Evolutionary conservation across 257 asterid genomes (phyloP), one percentile per base, ranked within the genome.

Genomic region (Jasminum sambac): DNA sequence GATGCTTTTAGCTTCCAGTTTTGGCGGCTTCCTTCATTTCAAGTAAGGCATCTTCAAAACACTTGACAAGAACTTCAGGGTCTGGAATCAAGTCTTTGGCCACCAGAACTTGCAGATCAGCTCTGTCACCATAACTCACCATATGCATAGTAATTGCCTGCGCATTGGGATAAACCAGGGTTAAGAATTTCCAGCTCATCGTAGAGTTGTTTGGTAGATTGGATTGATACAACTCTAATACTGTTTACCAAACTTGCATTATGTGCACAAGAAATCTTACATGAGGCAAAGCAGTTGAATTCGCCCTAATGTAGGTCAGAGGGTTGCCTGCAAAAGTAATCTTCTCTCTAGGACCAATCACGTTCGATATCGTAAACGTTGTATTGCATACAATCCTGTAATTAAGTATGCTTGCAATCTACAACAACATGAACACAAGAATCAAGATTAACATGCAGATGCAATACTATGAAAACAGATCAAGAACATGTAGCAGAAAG

Each of bases 141-240:
- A 89, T 89, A 48, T 89, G 91, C 93, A 91, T 81, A 19, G 85
- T 89, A 48, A 89, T 67, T 9, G 93, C 95, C 95, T 91, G 85
- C 75, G 73, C 36, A 11, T 26, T 50, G 13, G 59, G 59, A 24
- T 1, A 8, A n/a, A 9, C 21, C 17, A 19, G 19, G 19, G 23
- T 19, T 48, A n/a, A 17, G n/a, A 50, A 48, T 48, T 50, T 50
- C 59, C 26, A 2, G 21, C 10, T 19, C 36, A 11, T 55, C 10
- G 5, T 55, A 55, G 11, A 1, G 26, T 50, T 50, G 60, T 50
- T 50, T 50, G 26, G 5, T 17, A 19, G 26, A 50, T 6, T n/a
- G n/a, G 14, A 55, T 55, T 4, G n/a, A 55, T 30, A 55, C 21
- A 2, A 50, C n/a, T 55, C 7, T 55, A 3, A 52, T 21, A 52